Evolutionary conservation across 2,329 filamentous ascomycete genomes (phyloP).

Genomic region (Periconia digitata): DNA sequence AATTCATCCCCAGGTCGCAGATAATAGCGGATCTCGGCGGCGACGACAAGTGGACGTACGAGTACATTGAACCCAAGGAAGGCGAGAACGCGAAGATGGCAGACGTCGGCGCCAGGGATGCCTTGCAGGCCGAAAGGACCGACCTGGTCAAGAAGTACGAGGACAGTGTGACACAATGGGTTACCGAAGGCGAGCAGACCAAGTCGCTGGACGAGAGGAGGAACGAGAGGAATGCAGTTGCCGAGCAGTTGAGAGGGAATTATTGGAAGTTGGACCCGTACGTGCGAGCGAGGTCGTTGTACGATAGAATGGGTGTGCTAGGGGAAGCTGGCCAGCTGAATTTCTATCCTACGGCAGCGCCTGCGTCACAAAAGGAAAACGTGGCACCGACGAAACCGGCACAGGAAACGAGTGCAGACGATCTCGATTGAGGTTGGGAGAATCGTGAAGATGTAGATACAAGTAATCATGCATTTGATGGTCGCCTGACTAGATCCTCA

Average conservation of each 20-base stretch:
- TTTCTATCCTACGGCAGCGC: slow-evolving; percentile 61
- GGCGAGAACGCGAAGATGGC: slow-evolving; percentile 79
- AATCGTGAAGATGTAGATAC: not conserved
- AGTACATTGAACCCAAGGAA: slow-evolving; percentile 72
- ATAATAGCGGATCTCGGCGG: slow-evolving; percentile 86
- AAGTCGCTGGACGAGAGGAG: slow-evolving; percentile 51
- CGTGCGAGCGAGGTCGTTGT: slow-evolving; percentile 77
- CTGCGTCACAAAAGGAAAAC: slow-evolving; percentile 5
- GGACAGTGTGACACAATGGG: slow-evolving; percentile 73
- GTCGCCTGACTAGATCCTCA: not conserved
- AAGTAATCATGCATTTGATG: not conserved
- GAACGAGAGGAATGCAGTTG: slow-evolving; percentile 62
- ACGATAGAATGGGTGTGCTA: slow-evolving; percentile 78
- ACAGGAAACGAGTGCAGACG: slow-evolving; percentile 34
- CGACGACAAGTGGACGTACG: slow-evolving; percentile 80
- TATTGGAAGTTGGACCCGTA: slow-evolving; percentile 94
- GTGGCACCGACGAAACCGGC: slow-evolving; percentile 7
- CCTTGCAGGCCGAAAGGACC: slow-evolving; percentile 64
- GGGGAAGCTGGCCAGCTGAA: slow-evolving; percentile 66
- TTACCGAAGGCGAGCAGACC: slow-evolving; percentile 46
- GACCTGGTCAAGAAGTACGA: slow-evolving; percentile 74
- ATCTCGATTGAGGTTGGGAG: slow-evolving; percentile 33
- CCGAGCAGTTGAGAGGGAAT: slow-evolving; percentile 65
- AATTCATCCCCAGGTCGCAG: slow-evolving; percentile 69
- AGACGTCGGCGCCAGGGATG: slow-evolving; percentile 61